A percentile compares a stretch with the other conserved stretches of the same genome.
phyloP scores from a whole-genome alignment of 2,329 filamentous ascomycete genomes.

The Metarhizium brunneum region DNA sequence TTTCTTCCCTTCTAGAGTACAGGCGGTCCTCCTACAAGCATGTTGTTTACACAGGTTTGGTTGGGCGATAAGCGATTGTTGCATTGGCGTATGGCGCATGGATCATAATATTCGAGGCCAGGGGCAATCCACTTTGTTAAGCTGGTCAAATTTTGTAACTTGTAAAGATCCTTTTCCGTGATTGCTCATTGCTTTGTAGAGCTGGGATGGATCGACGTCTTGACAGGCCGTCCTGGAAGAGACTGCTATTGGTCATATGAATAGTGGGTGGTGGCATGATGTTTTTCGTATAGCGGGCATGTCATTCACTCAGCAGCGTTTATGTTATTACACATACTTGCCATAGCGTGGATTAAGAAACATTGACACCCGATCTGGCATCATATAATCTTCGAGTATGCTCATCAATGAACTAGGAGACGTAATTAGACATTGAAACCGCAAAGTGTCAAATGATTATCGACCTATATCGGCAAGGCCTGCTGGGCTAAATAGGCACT shows the following conservation, averaged over 20 bases:
- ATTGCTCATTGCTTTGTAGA: background rate
- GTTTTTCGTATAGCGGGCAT: background rate
- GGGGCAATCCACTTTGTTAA: background rate
- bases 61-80: conserved; percentile 6
- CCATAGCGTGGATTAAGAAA: background rate
- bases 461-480: background rate
- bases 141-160: background rate
- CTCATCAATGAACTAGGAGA: background rate
- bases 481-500: background rate
- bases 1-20: background rate
- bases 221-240: background rate
- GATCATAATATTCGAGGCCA: background rate
- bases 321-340: background rate
- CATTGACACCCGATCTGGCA: background rate
- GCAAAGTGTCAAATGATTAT: background rate
- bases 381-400: background rate
- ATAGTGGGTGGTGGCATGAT: background rate
- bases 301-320: background rate
- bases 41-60: background rate
- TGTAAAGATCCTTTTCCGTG: background rate
- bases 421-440: background rate
- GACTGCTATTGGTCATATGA: background rate
- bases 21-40: background rate
- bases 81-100: conserved; percentile 17
- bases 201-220: background rate